phyloP scores from a whole-genome alignment of 345 rosid species.

The Acer campestre region DNA sequence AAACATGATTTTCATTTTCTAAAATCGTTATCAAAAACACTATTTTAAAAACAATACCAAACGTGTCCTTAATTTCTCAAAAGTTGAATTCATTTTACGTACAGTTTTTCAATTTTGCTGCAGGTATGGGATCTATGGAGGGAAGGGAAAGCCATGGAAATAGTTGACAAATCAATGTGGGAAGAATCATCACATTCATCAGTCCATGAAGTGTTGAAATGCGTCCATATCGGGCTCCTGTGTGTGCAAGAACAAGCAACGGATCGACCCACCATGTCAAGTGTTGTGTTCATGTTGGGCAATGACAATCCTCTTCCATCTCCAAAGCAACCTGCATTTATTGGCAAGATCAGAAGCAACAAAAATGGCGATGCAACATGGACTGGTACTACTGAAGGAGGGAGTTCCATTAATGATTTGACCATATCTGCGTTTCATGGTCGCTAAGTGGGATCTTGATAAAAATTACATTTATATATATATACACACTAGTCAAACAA shows the following conservation, averaged over 20 bases:
- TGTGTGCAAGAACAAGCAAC: constrained; percentile 59
- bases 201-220: constrained; percentile 36
- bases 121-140: constrained; percentile 66
- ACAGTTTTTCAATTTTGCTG: neutral
- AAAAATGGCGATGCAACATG: constrained; percentile 1
- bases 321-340: constrained; percentile 55
- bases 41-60: too few relatives aligned
- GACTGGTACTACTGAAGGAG: constrained; percentile 15
- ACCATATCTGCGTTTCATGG: constrained; percentile 34
- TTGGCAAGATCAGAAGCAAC: constrained; percentile 18
- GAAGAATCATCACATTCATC: neutral
- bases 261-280: constrained; percentile 55
- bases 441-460: constrained; percentile 26
- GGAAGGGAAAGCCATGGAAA: constrained; percentile 33
- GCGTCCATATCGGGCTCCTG: constrained; percentile 60
- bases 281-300: constrained; percentile 49
- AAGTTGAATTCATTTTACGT: neutral
- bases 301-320: constrained; percentile 37
- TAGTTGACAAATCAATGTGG: constrained; percentile 35
- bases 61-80: neutral
- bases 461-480: too few relatives aligned
- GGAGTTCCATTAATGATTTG: constrained; percentile 33
- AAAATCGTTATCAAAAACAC: too few relatives aligned
- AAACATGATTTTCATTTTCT: too few relatives aligned
- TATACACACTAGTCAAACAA: too few relatives aligned